Evolutionary conservation across 148 eudicot genomes (phyloP).

Genomic region (Arbutus unedo): DNA sequence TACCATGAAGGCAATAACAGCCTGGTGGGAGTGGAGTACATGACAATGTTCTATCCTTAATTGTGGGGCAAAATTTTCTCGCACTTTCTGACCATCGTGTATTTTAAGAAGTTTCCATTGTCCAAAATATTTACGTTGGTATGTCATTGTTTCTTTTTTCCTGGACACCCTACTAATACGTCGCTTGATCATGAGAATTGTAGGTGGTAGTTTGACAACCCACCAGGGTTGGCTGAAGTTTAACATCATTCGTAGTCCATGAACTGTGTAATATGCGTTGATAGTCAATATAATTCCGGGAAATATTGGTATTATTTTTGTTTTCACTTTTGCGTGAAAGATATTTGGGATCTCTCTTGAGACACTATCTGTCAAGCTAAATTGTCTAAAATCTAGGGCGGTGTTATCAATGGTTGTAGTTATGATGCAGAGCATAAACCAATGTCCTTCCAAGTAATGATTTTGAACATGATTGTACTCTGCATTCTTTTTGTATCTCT

Average conservation of each 20-base stretch:
- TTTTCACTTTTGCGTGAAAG: neutral
- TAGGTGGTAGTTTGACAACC: neutral
- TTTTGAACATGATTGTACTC: neutral
- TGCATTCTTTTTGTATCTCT: neutral
- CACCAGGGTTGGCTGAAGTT: neutral
- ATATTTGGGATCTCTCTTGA: neutral
- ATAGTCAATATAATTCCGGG: neutral
- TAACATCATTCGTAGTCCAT: neutral
- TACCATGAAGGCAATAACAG: neutral
- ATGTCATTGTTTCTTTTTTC: neutral
- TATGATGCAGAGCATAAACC: neutral
- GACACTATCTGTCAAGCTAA: neutral
- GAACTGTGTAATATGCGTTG: neutral
- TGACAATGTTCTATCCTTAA: neutral
- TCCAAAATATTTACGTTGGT: neutral
- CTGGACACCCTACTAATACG: neutral
- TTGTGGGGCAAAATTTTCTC: neutral
- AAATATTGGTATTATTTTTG: neutral
- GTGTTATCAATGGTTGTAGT: neutral
- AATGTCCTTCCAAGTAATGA: neutral
- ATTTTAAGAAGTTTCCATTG: neutral
- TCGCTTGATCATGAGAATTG: neutral
- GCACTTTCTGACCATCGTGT: neutral
- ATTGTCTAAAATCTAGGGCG: neutral
- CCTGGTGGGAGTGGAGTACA: neutral